phyloP scores from a whole-genome alignment of 352 stramenopile genomes.

The Globisporangium parvum region DNA sequence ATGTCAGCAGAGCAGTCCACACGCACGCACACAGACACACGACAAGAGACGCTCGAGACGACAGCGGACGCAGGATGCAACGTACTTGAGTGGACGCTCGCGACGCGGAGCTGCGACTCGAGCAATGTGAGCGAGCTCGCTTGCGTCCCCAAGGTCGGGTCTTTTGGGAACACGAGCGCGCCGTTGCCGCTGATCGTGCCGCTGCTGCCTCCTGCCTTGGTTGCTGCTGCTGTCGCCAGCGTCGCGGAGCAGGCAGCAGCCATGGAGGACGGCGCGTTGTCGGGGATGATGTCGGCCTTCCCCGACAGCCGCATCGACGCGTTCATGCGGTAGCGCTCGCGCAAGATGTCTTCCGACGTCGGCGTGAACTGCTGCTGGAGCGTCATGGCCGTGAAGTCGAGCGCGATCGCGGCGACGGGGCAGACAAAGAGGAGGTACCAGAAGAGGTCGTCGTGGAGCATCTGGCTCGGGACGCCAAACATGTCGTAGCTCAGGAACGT shows the following conservation, averaged over 20 bases:
- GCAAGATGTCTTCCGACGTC: slow-evolving; percentile 52
- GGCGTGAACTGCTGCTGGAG: slow-evolving; percentile 48
- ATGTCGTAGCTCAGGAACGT: slow-evolving; percentile 74
- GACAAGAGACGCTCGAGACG: too few species aligned
- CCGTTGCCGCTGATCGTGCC: neutral
- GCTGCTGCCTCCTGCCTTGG: too few species aligned
- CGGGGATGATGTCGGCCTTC: slow-evolving; percentile 11
- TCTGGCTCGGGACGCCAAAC: slow-evolving; percentile 36
- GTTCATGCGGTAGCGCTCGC: slow-evolving; percentile 31
- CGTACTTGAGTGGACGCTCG: slow-evolving; percentile 11
- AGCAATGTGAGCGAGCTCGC: slow-evolving; percentile 7
- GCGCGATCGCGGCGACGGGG: slow-evolving; percentile 33
- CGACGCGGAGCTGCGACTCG: slow-evolving; percentile 5
- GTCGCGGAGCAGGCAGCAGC: too few species aligned
- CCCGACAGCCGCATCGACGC: slow-evolving; percentile 9
- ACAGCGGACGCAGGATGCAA: neutral
- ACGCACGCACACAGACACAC: neutral
- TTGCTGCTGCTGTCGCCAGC: too few species aligned
- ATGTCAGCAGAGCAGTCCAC: neutral
- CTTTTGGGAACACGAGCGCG: slow-evolving; percentile 8
- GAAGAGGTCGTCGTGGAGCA: slow-evolving; percentile 39
- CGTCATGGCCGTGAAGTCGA: slow-evolving; percentile 33
- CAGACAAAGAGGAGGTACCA: slow-evolving; percentile 53
- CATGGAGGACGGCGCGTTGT: slow-evolving; percentile 4
- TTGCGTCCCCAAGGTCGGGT: neutral